phyloP scores from a whole-genome alignment of 2,329 filamentous ascomycete species.

The Fusarium metavorans region DNA sequence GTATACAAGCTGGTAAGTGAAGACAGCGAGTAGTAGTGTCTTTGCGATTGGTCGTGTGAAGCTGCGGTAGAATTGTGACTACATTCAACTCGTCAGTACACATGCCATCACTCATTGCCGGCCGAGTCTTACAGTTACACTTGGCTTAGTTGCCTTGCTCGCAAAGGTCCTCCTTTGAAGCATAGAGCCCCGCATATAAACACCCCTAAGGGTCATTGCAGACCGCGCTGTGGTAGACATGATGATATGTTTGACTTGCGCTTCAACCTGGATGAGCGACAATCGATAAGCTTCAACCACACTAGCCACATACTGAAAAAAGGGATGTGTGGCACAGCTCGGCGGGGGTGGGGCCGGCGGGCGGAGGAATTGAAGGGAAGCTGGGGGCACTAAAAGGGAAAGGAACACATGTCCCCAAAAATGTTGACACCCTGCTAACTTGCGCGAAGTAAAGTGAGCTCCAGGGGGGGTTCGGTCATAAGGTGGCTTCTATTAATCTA shows the following conservation, averaged over 20 bases:
- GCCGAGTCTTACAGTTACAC: slow-evolving; percentile 37
- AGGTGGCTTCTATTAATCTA: neutral
- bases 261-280: neutral
- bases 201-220: neutral
- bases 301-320: slow-evolving; percentile 14
- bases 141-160: slow-evolving; percentile 44
- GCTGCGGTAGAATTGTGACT: slow-evolving; percentile 79
- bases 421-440: slow-evolving; percentile 24
- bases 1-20: slow-evolving; percentile 83
- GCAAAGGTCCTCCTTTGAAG: slow-evolving; percentile 38
- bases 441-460: neutral
- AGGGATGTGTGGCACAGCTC: neutral
- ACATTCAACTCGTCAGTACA: neutral
- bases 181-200: neutral
- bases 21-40: slow-evolving; percentile 78
- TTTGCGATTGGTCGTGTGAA: slow-evolving; percentile 81
- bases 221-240: slow-evolving; percentile 28
- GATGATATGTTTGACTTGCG: slow-evolving; percentile 6
- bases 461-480: neutral
- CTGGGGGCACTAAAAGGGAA: slow-evolving; percentile 31
- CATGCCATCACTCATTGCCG: no score
- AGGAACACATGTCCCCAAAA: slow-evolving; percentile 51
- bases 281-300: slow-evolving; percentile 17
- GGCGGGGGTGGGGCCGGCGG: slow-evolving; percentile 37
- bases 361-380: slow-evolving; percentile 8